Evolutionary conservation across 768 basidiomycete genomes (phyloP).

Genomic region (Collybiopsis confluens): DNA sequence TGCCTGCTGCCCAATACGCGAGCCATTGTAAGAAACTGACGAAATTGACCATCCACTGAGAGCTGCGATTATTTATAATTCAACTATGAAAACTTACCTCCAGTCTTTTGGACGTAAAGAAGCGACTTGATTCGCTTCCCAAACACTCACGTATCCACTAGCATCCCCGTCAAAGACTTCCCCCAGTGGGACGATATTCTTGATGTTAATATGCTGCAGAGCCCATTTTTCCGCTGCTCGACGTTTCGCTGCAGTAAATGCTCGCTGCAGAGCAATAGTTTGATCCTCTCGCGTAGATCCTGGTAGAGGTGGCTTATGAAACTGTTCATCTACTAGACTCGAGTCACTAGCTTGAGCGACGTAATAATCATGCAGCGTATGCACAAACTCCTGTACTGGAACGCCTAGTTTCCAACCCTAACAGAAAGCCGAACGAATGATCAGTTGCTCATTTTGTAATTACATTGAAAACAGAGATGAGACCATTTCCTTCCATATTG

Average conservation of each 20-base stretch:
- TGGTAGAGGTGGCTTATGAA: neutral
- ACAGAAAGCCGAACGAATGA: too few species aligned
- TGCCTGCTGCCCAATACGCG: constrained; percentile 5
- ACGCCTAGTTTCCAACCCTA: constrained; percentile 6
- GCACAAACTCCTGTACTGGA: neutral
- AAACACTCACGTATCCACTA: neutral
- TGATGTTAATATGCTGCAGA: neutral
- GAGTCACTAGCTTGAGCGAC: neutral
- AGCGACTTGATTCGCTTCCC: neutral
- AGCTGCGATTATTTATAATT: too few species aligned
- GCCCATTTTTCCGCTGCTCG: constrained; percentile 3
- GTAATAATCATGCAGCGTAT: constrained; percentile 5
- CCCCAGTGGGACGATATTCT: neutral
- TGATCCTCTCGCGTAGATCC: neutral
- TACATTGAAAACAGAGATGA: neutral
- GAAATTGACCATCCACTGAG: too few species aligned
- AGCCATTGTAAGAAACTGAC: constrained; percentile 1
- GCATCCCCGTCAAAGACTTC: constrained; percentile 3
- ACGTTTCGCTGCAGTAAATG: neutral
- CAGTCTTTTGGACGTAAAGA: neutral
- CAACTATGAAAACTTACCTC: neutral
- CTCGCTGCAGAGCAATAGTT: neutral
- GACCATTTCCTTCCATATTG: constrained; percentile 6
- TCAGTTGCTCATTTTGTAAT: too few species aligned
- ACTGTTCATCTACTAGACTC: neutral